Conservation (phyloP, 768 basidiomycete species). For the Lactarius deliciosus region DNA sequence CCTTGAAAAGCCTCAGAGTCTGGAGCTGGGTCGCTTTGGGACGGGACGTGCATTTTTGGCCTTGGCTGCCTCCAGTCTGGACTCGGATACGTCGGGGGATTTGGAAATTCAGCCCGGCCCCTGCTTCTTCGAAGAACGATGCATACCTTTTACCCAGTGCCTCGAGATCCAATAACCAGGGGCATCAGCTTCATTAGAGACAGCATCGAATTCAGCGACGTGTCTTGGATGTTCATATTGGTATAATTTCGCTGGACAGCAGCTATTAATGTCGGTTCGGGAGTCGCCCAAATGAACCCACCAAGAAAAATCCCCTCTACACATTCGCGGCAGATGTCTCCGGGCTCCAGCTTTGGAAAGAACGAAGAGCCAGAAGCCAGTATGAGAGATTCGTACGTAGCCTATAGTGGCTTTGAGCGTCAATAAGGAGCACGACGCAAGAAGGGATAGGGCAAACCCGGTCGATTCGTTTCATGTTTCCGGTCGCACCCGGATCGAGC, state of each 20-base stretch:
- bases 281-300: conserved; percentile 32
- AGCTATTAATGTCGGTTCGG: conserved; percentile 8
- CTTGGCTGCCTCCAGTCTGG: conserved; percentile 71
- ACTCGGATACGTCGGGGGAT: background rate
- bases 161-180: conserved; percentile 74
- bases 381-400: conserved; percentile 45
- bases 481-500: conserved; percentile 59
- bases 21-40: conserved; percentile 64
- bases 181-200: conserved; percentile 45
- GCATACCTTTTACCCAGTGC: conserved; percentile 69
- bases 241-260: conserved; percentile 61
- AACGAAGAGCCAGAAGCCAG: conserved; percentile 41
- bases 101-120: conserved; percentile 6
- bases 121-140: conserved; percentile 12
- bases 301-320: conserved; percentile 58
- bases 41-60: conserved; percentile 73
- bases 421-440: background rate
- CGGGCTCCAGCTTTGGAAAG: conserved; percentile 46
- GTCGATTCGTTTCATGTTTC: conserved; percentile 67
- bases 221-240: conserved; percentile 61
- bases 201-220: conserved; percentile 58
- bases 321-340: conserved; percentile 63
- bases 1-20: conserved; percentile 52
- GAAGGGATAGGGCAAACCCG: conserved; percentile 41
- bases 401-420: conserved; percentile 36